These are phyloP conservation scores for Phalaenopsis hybrid DNA, from an alignment of 116 monocot species.

Conservation along the genomic window DNA sequence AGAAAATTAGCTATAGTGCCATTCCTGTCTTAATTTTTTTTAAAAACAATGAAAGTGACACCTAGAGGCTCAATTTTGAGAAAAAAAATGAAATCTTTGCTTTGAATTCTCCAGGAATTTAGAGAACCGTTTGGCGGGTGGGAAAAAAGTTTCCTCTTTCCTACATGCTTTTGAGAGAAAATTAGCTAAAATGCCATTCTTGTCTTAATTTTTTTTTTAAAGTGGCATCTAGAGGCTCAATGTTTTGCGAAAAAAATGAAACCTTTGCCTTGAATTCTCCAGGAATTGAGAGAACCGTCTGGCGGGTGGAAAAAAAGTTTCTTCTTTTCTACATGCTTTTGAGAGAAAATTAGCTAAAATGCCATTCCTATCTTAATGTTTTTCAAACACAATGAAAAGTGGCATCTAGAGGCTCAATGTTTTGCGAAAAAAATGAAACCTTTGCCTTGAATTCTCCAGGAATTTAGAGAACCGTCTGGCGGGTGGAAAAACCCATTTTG, in stretches of 20 bases:
- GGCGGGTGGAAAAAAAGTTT: neutral
- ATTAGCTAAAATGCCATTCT: no score
- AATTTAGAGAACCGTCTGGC: constrained; percentile 66
- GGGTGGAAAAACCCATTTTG: constrained; percentile 76
- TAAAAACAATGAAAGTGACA: neutral
- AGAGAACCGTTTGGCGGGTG: no score
- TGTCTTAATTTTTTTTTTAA: no score
- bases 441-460: constrained; percentile 35
- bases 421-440: neutral
- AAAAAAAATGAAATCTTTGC: no score
- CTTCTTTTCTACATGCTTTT: neutral
- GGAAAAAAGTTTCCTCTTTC: no score
- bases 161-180: no score
- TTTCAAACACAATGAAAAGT: neutral
- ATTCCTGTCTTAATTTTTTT: neutral
- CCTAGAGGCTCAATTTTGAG: no score
- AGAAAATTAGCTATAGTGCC: neutral
- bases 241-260: no score
- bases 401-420: neutral
- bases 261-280: no score
- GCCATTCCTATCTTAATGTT: neutral
- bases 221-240: no score
- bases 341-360: neutral
- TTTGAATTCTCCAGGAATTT: no score
- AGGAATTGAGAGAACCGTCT: no score